Conservation (phyloP, 225 moss, liverwort and hornwort genomes). For the Neckera pumila region DNA sequence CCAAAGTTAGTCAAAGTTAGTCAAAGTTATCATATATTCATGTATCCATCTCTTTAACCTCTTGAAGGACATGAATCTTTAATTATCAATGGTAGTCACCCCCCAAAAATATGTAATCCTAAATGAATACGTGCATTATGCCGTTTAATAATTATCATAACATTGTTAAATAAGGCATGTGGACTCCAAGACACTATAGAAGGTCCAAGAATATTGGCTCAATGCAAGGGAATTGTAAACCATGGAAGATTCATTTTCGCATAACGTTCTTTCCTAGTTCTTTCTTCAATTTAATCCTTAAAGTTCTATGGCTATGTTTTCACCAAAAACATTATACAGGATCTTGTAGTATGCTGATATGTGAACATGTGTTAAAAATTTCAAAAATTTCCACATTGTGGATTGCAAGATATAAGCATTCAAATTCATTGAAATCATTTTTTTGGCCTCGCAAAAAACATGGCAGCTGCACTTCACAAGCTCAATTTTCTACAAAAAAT, state of each 20-base stretch:
- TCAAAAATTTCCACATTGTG: no score
- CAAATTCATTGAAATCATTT: no score
- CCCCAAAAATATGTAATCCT: not conserved
- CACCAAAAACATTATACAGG: no score
- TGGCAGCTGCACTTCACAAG: no score
- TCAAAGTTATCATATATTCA: not conserved
- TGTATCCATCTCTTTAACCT: not conserved
- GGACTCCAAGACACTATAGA: not conserved
- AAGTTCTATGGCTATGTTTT: no score
- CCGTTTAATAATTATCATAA: not conserved
- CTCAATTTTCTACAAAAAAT: no score
- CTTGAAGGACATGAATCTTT: fast-evolving
- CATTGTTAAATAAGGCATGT: not conserved
- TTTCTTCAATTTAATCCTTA: no score
- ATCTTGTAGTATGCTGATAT: no score
- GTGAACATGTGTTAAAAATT: no score
- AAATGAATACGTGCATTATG: not conserved
- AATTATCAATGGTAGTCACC: not conserved
- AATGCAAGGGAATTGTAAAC: not conserved
- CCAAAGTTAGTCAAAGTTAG: not conserved
- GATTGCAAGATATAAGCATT: no score
- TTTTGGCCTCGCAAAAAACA: no score
- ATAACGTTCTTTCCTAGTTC: not conserved
- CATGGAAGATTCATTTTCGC: fast-evolving
- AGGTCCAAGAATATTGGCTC: not conserved